Evolutionary conservation across 169 alveolate genomes (phyloP).

Genomic region (Babesia caballi): DNA sequence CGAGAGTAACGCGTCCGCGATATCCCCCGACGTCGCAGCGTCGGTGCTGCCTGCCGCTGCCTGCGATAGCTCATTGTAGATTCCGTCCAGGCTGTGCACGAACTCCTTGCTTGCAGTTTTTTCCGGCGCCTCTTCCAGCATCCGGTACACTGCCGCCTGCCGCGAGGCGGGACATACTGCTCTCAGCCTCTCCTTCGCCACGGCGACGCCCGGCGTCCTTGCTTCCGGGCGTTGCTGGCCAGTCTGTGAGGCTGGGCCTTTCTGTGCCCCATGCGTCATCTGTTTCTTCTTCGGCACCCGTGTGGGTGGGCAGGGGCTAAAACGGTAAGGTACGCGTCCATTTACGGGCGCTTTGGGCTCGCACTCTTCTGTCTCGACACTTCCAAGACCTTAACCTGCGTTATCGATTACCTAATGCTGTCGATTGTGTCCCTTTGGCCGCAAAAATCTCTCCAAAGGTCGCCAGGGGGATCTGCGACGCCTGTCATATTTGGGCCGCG

Average conservation of each 20-base stretch:
- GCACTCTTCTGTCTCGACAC: neutral
- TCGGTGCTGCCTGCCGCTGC: neutral
- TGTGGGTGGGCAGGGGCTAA: neutral
- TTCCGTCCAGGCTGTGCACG: neutral
- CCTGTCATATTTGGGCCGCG: constrained; percentile 7
- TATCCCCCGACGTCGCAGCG: constrained; percentile 13
- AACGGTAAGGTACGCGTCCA: neutral
- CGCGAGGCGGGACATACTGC: constrained; percentile 5
- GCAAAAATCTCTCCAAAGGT: neutral
- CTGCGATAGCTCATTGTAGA: constrained; percentile 17
- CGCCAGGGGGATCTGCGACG: neutral
- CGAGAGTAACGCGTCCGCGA: constrained; percentile 11
- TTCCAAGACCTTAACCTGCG: neutral
- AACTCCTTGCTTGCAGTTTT: constrained; percentile 3
- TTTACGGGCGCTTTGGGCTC: neutral
- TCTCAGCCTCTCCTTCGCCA: constrained; percentile 10
- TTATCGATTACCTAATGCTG: neutral
- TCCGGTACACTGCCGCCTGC: neutral
- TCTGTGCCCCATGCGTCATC: constrained; percentile 28
- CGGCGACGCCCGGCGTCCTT: neutral
- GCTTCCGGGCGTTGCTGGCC: constrained; percentile 8
- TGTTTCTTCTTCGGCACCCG: neutral
- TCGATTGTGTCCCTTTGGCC: neutral
- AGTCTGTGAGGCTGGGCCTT: constrained; percentile 1
- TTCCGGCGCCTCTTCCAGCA: constrained; percentile 25